phyloP scores from a whole-genome alignment of 169 alveolate species.

The Ichthyophthirius multifiliis region DNA sequence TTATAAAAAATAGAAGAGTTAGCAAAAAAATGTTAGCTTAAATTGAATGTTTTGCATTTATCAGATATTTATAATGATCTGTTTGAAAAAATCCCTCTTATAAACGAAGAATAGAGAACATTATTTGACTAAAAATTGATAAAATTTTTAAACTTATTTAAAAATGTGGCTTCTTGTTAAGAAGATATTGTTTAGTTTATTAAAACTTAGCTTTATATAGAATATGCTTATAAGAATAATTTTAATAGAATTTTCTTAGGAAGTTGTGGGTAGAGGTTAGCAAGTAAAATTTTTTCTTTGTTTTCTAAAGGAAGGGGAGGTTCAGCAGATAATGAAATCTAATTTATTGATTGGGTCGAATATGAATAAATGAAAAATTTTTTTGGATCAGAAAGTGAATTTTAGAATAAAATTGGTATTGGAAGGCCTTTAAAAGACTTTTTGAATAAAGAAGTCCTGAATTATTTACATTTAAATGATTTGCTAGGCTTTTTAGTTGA shows the following conservation, averaged over 20 bases:
- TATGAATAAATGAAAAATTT: background rate
- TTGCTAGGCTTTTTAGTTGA: background rate
- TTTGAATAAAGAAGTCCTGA: background rate
- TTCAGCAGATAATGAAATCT: background rate
- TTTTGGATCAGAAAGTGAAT: background rate
- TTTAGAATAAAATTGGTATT: background rate
- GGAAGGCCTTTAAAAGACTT: background rate
- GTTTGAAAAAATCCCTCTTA: no score
- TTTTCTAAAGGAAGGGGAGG: background rate
- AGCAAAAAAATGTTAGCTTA: background rate
- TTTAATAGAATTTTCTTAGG: background rate
- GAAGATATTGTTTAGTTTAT: background rate
- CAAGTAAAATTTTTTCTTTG: slow-evolving; percentile 3
- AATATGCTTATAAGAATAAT: background rate
- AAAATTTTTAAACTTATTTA: background rate
- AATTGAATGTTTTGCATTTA: background rate
- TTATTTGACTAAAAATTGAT: background rate
- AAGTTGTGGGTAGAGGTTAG: background rate
- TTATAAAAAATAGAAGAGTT: background rate
- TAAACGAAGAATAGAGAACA: background rate
- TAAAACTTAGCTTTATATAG: background rate
- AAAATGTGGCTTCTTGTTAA: background rate
- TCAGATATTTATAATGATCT: background rate
- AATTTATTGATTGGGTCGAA: background rate
- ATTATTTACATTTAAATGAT: background rate